phyloP scores from a whole-genome alignment of 805 yeast genomes.

The Wickerhamiella cacticola region DNA sequence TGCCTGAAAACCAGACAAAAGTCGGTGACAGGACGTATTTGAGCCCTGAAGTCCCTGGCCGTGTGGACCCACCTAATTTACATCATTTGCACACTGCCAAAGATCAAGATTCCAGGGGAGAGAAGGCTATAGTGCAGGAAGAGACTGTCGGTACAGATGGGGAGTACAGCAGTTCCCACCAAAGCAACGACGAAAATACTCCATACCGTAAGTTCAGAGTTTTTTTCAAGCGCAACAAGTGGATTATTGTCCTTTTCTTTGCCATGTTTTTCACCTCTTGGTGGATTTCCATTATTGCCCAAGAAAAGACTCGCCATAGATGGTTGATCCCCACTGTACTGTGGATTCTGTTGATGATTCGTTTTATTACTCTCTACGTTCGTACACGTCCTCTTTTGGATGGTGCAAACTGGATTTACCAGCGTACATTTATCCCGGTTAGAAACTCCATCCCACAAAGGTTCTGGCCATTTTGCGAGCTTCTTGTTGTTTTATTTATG shows the following conservation, averaged over 20 bases:
- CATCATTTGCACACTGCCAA: not conserved
- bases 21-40: constrained; percentile 4
- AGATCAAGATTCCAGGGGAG: not conserved
- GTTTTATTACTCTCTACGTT: constrained; percentile 41
- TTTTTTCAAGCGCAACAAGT: constrained; percentile 18
- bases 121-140: constrained; percentile 10
- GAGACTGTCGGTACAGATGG: constrained; percentile 22
- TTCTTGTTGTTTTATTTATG: constrained; percentile 35
- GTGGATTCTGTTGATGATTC: constrained; percentile 39
- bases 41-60: constrained; percentile 8
- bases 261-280: constrained; percentile 39
- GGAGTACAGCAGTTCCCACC: not conserved
- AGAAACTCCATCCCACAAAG: constrained; percentile 32
- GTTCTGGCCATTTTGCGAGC: constrained; percentile 37
- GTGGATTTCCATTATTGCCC: constrained; percentile 47
- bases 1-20: constrained; percentile 27
- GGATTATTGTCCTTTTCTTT: constrained; percentile 26
- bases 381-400: constrained; percentile 29
- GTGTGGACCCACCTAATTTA: constrained; percentile 1
- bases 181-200: constrained; percentile 1
- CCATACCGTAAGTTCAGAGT: constrained; percentile 9
- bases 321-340: constrained; percentile 50
- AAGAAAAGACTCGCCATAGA: constrained; percentile 36
- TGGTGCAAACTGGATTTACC: constrained; percentile 27
- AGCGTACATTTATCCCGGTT: constrained; percentile 23